Evolutionary conservation across 1,284 basidiomycete genomes (phyloP).

Genomic region (Caloboletus firmus): DNA sequence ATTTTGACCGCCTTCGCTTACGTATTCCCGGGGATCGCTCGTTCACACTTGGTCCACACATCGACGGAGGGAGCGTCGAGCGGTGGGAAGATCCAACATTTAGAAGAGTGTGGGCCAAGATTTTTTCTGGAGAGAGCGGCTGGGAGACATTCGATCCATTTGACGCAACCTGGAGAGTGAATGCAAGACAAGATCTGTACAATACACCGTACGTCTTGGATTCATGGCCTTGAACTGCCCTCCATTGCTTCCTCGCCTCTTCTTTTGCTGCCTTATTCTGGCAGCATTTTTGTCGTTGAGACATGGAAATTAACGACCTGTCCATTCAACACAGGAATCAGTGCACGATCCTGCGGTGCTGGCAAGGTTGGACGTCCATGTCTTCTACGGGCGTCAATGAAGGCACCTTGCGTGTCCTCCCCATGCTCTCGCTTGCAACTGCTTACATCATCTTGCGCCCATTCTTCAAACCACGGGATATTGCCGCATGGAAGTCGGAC

Average conservation of each 20-base stretch:
- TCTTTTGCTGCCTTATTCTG: neutral
- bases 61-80: slow-evolving; percentile 76
- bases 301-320: neutral
- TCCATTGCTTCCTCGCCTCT: neutral
- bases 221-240: neutral
- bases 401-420: slow-evolving; percentile 65
- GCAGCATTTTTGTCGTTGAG: neutral
- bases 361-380: slow-evolving; percentile 76
- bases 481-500: neutral
- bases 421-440: slow-evolving; percentile 53
- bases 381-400: slow-evolving; percentile 62
- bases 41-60: slow-evolving; percentile 67
- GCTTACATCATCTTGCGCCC: slow-evolving; percentile 77
- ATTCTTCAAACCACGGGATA: slow-evolving; percentile 55
- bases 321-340: slow-evolving; percentile 44
- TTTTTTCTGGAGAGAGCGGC: slow-evolving; percentile 45
- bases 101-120: slow-evolving; percentile 54
- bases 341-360: slow-evolving; percentile 76
- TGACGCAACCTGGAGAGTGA: slow-evolving; percentile 50
- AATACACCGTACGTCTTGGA: slow-evolving; percentile 43
- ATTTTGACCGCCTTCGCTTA: slow-evolving; percentile 77
- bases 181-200: slow-evolving; percentile 60
- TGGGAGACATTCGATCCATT: slow-evolving; percentile 66
- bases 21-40: slow-evolving; percentile 68
- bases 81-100: slow-evolving; percentile 75